A percentile compares a stretch with the other conserved stretches of the same genome.
Evolutionary conservation across 805 yeast species (phyloP).

Genomic region (Jamesozyma jinghongensis): DNA sequence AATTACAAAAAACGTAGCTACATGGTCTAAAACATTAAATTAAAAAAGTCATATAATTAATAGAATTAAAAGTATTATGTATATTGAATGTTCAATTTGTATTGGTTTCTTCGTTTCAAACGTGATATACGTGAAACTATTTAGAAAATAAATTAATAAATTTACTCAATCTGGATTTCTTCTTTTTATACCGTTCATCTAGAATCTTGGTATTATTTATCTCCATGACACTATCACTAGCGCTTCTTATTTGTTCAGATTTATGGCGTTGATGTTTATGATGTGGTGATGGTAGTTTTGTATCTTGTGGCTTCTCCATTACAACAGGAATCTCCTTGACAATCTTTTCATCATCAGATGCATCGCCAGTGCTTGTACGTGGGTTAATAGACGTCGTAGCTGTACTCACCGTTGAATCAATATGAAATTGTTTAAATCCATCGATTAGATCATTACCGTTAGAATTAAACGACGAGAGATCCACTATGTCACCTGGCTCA

Average conservation of each 20-base stretch:
- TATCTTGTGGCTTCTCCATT: background rate
- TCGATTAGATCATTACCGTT: constrained; percentile 1
- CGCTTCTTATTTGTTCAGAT: constrained; percentile 12
- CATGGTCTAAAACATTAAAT: background rate
- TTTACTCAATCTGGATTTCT: constrained; percentile 16
- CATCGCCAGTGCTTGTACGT: background rate
- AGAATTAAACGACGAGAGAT: constrained; percentile 11
- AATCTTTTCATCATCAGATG: background rate
- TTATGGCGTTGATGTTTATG: too few relatives aligned
- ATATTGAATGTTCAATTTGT: background rate
- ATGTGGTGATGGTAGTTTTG: background rate
- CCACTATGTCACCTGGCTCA: constrained; percentile 30
- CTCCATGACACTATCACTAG: constrained; percentile 19
- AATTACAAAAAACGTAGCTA: too few relatives aligned
- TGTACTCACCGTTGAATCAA: background rate
- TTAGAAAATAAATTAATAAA: constrained; percentile 13
- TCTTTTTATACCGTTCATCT: too few relatives aligned
- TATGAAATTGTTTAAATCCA: constrained; percentile 2
- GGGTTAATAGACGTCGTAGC: background rate
- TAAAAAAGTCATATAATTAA: background rate
- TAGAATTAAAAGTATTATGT: background rate
- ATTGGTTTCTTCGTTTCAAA: background rate
- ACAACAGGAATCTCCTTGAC: background rate
- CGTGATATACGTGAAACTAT: background rate
- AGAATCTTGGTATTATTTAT: constrained; percentile 4